Percentiles rank a stretch among this genome's conserved stretches.
These are phyloP conservation scores for Solanum commersonii DNA, from an alignment of 257 asterid species.

Conservation along the genomic window DNA sequence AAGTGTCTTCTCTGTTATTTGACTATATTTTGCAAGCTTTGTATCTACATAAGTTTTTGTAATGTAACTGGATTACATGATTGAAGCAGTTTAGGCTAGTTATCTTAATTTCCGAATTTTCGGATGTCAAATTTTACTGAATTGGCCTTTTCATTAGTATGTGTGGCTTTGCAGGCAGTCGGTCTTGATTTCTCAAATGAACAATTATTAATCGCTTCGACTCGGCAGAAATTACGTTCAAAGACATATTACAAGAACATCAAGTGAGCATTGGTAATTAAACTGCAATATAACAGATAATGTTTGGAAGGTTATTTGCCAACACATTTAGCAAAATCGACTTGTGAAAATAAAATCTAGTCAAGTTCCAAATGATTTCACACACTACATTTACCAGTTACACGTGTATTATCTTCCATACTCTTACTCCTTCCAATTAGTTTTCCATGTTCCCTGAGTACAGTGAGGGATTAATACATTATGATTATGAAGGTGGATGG, in stretches of 20 bases:
- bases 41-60: neutral
- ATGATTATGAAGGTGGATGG: slow-evolving; percentile 58
- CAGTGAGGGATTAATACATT: neutral
- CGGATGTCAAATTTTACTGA: too few species aligned
- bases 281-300: neutral
- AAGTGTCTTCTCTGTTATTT: neutral
- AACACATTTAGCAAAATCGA: neutral
- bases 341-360: neutral
- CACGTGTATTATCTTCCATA: neutral
- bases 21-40: neutral
- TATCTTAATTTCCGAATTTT: neutral
- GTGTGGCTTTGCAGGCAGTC: slow-evolving; percentile 33
- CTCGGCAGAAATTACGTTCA: slow-evolving; percentile 48
- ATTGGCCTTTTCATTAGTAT: neutral
- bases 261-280: slow-evolving; percentile 42
- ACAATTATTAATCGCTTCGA: slow-evolving; percentile 62
- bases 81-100: neutral
- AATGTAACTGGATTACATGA: neutral
- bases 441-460: neutral
- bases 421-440: neutral
- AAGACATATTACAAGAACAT: slow-evolving; percentile 68
- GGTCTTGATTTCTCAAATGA: slow-evolving; percentile 88
- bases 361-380: neutral
- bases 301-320: neutral
- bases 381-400: neutral